Evolutionary conservation across 805 yeast genomes (phyloP), one percentile per base, ranked within the genome.

Genomic region (Candida corydali): DNA sequence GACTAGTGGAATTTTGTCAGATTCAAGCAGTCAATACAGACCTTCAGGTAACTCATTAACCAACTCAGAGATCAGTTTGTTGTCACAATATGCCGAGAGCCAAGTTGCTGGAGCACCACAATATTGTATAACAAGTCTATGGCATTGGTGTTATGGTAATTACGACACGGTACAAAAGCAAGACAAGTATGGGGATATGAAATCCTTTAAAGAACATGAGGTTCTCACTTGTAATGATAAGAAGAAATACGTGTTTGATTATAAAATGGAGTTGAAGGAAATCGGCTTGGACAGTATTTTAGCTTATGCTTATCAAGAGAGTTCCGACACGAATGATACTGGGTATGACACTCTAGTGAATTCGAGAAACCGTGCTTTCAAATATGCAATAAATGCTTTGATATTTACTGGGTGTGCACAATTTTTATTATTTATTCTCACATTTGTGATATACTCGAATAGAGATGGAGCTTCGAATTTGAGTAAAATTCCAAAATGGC

Each of bases 41-140:
- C 31, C 29, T 8, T 29, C 35, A 7, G 38, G 30, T 28, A 69
- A 59, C 37, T 40, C 51, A 12, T 50, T 74, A 16, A 72, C 81
- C 2, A 70, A 76, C 31, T 69, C 79, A 1, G 76, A 74, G 39
- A 63, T 77, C 18, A 41, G 56, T 9, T 47, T 75, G 5, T 51
- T 77, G 25, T 58, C 73, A 1, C 53, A 59, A 10, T 77, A 75
- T 46, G 69, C 78, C 3, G 59, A 64, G 39, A 51, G 51, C 3
- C 71, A 73, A 43, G 77, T 76, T 10, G 55, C 57, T 5, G 41
- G 48, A 19, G 72, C 77, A 1, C 80, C 82, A 1, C 78, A 76
- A 47, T 68, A 57, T 40, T 61, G 74, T 4, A 43, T 59, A 8
- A 58, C 69, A 0, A 57, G 68, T 5, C 34, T 73, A 3, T 59